A percentile compares a stretch with the other conserved stretches of the same genome.
Conservation (phyloP, 257 asterid species). For the Coffea canephora region DNA sequence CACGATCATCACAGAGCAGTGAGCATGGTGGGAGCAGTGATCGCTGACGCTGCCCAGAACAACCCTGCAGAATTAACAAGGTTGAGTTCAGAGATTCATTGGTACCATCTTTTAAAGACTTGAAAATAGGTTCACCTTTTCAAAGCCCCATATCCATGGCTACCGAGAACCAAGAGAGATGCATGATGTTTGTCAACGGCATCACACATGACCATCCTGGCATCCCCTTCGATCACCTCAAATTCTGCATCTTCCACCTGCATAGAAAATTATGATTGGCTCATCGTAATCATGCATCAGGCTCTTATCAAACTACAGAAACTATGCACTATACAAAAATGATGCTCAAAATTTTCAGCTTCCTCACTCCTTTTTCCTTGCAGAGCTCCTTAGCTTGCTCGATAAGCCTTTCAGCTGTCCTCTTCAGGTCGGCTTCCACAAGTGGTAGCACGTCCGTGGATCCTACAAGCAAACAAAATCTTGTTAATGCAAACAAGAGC, state of each 20-base stretch:
- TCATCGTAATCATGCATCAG: not conserved
- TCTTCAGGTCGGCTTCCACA: conserved; percentile 32
- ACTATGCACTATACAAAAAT: not conserved
- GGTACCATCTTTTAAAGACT: no score
- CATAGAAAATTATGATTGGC: not conserved
- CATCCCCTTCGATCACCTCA: conserved; percentile 32
- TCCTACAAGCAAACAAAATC: conserved; percentile 21
- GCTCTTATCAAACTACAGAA: not conserved
- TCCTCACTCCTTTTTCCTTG: conserved; percentile 12
- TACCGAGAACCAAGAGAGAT: conserved; percentile 38
- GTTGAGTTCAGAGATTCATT: no score
- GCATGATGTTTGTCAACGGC: conserved; percentile 32
- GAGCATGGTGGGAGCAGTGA: conserved; percentile 76
- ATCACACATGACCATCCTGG: conserved; percentile 27
- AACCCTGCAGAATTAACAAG: conserved; percentile 42
- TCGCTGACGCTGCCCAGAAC: conserved; percentile 85
- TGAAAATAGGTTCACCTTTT: conserved; percentile 17
- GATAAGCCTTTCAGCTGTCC: conserved; percentile 22
- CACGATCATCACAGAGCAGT: conserved; percentile 78
- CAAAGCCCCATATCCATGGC: conserved; percentile 41
- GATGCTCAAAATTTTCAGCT: not conserved
- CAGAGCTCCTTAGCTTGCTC: conserved; percentile 28
- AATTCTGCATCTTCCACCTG: conserved; percentile 19
- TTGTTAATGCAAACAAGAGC: not conserved
- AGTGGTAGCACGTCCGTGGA: conserved; percentile 25